Evolutionary conservation across 306 rosid species (phyloP), one percentile per base, ranked within the genome.

Genomic region (Pyrus pyrifolia): DNA sequence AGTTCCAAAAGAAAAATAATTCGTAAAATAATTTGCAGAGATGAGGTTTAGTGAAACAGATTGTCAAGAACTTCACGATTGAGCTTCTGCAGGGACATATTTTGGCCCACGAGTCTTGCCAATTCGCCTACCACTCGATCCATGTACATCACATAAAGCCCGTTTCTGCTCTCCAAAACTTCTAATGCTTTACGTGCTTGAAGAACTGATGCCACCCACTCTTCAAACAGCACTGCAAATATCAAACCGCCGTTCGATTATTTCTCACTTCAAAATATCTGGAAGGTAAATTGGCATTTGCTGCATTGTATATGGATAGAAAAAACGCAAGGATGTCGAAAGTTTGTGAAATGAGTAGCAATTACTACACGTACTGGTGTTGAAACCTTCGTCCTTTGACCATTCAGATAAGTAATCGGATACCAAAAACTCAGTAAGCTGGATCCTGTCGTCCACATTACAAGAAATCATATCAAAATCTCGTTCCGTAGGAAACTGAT

Each of bases 101-200:
- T 59, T 76, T 83, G 84, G 44, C 81, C 69, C 4, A 88, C 83
- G 67, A 83, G 91, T 78, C 89, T 87, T 29, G 89, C 92, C 83
- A 89, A 80, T 75, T 88, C 90, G 65, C 93, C 91, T 13, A 86
- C 76, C 79, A 89, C 85, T 77, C 99, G 92, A 62, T 95, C 99
- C 91, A 92, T 88, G 79, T 92, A 90, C 70, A 89, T 88, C 30
- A 75, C 75, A 76, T 90, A 90, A 4, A 95, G 84, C 74, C 99
- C 97, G 70, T 90, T 95, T 83, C 99, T 89, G 90, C 85, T 92
- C 83, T 95, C 97, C 86, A 92, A 63, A 46, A 92, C 89, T 77
- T 89, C 88, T 55, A 95, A 69, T 52, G 89, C 90, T 83, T 90
- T 90, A 72, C 85, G 83, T 72, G 96, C 86, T 23, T 90, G 92